These are phyloP conservation scores for Corymbia maculata DNA, from an alignment of 345 rosid genomes.

Conservation along the genomic window DNA sequence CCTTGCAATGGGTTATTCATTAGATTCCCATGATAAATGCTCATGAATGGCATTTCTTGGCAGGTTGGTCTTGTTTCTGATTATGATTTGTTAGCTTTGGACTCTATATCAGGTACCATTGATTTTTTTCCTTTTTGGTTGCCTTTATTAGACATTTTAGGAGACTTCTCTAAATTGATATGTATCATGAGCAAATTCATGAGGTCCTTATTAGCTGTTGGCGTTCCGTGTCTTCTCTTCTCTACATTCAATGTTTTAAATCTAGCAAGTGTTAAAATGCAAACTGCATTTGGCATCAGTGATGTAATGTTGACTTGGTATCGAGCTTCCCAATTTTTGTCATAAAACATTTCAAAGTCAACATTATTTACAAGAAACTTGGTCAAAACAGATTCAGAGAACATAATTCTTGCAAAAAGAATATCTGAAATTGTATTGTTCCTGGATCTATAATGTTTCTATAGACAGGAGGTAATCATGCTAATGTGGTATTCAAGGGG, in stretches of 20 bases:
- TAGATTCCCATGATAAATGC: not conserved
- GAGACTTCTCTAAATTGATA: not conserved
- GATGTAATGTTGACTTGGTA: not conserved
- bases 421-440: not conserved
- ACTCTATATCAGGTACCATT: conserved; percentile 72
- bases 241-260: not conserved
- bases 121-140: not conserved
- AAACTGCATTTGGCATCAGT: not conserved
- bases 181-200: not conserved
- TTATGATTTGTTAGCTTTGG: conserved; percentile 89
- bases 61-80: conserved; percentile 98
- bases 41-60: conserved; percentile 11
- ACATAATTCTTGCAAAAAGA: not conserved
- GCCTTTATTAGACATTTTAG: not conserved
- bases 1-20: not conserved
- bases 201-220: not conserved
- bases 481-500: not conserved
- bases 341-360: not conserved
- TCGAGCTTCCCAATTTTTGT: not conserved
- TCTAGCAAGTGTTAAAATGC: not conserved
- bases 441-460: not conserved
- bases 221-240: not conserved
- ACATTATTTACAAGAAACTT: not conserved
- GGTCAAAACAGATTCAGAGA: not conserved
- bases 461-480: not conserved